A percentile compares a stretch with the other conserved stretches of the same genome.
Evolutionary conservation across 441 rosid genomes (phyloP).

Genomic region (Lepidium campestre): DNA sequence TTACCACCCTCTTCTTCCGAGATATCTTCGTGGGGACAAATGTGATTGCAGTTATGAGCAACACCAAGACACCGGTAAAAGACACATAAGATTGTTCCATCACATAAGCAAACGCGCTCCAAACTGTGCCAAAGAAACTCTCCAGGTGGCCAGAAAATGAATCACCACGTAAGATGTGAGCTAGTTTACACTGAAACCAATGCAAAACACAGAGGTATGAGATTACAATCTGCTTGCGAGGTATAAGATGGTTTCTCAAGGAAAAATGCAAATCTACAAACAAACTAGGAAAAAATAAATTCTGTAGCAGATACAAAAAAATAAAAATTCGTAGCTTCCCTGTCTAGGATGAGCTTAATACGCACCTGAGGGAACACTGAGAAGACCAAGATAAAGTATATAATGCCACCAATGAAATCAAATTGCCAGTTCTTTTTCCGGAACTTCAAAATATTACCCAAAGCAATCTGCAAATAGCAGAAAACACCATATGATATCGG

Average conservation of each 20-base stretch:
- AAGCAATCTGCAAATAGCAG: constrained; percentile 67
- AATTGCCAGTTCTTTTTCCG: constrained; percentile 99
- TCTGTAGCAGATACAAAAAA: not conserved
- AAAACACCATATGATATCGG: constrained; percentile 11
- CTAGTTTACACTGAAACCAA: constrained; percentile 77
- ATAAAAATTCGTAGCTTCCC: not conserved
- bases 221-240: not conserved
- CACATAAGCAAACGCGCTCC: constrained; percentile 63
- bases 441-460: constrained; percentile 98
- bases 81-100: constrained; percentile 80
- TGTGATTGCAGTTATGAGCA: constrained; percentile 59
- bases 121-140: constrained; percentile 75
- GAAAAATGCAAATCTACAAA: not conserved
- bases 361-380: constrained; percentile 94
- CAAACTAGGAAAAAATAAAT: not conserved
- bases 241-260: not conserved
- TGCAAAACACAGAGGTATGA: constrained; percentile 6
- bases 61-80: constrained; percentile 58
- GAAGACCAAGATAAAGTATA: constrained; percentile 85
- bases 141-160: constrained; percentile 79
- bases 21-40: constrained; percentile 91
- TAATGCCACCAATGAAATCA: constrained; percentile 95
- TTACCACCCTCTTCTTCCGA: constrained; percentile 64
- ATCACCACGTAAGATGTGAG: constrained; percentile 81
- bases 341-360: not conserved